Evolutionary conservation across 2,329 filamentous ascomycete species (phyloP).

Genomic region (Microcyclosporella mali): DNA sequence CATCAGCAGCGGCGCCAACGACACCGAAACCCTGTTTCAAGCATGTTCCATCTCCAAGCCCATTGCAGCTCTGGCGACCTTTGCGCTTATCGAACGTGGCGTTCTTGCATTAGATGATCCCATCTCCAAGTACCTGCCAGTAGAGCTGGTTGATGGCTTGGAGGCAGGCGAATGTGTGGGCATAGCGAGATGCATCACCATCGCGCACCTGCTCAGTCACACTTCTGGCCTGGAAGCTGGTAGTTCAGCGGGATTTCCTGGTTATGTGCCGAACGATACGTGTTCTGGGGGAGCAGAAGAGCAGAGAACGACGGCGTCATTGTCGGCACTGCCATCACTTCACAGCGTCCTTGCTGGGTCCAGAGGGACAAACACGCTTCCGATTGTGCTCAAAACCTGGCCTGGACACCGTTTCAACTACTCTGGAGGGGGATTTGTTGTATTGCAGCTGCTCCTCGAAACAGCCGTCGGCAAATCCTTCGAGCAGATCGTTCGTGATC

Average conservation of each 20-base stretch:
- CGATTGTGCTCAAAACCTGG: conserved; percentile 18
- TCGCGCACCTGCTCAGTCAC: conserved; percentile 22
- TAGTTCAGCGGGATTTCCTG: conserved; percentile 23
- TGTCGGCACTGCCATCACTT: no score
- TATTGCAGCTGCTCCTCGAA: conserved; percentile 24
- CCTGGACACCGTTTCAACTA: conserved; percentile 22
- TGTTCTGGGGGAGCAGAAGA: no score
- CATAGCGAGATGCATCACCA: conserved; percentile 19
- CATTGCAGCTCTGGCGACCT: conserved; percentile 18
- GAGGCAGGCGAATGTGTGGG: conserved; percentile 12
- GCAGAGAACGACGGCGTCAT: conserved; percentile 8
- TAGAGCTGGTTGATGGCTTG: conserved; percentile 5
- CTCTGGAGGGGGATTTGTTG: conserved; percentile 23
- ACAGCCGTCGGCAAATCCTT: conserved; percentile 12
- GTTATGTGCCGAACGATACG: no score
- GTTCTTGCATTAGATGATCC: conserved; percentile 15
- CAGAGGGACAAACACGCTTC: conserved; percentile 18
- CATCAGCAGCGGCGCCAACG: conserved; percentile 15
- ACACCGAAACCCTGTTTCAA: conserved; percentile 23
- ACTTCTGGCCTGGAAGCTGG: conserved; percentile 22
- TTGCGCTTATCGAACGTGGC: conserved; percentile 21
- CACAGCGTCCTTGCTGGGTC: conserved; percentile 16
- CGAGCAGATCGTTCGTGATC: conserved; percentile 18
- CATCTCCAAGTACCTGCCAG: conserved; percentile 14
- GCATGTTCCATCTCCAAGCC: conserved; percentile 26